phyloP scores from a whole-genome alignment of 208 protist species.

The Eutreptiella sp. region DNA sequence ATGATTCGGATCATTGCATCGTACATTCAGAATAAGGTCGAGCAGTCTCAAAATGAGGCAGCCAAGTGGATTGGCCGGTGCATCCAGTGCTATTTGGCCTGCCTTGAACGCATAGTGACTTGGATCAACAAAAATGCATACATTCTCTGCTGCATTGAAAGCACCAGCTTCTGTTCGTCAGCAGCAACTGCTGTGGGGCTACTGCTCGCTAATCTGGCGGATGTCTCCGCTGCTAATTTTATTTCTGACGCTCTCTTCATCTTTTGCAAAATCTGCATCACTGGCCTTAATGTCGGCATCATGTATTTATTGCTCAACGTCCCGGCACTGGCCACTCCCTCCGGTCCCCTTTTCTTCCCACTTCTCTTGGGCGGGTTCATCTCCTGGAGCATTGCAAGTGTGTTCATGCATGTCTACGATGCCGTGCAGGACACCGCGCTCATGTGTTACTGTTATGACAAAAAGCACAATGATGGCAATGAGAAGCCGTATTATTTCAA shows the following conservation, averaged over 20 bases:
- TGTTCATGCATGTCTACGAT: conserved; percentile 49
- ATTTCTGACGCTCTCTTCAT: conserved; percentile 43
- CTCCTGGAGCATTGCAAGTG: conserved; percentile 40
- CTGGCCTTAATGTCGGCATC: conserved; percentile 15
- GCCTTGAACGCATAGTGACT: conserved; percentile 62
- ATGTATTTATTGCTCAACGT: too few relatives aligned
- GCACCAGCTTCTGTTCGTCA: conserved; percentile 57
- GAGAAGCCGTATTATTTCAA: conserved; percentile 45
- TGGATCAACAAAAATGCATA: conserved; percentile 82
- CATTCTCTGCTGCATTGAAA: conserved; percentile 66
- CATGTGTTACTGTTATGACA: conserved; percentile 64
- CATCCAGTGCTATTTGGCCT: conserved; percentile 49
- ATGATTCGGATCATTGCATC: conserved; percentile 48
- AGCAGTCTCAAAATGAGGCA: conserved; percentile 1
- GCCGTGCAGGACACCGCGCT: conserved; percentile 52
- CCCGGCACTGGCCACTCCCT: background rate
- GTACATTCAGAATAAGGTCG: conserved; percentile 29
- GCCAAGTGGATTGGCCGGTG: conserved; percentile 37
- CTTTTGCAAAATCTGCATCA: conserved; percentile 44
- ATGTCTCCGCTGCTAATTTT: conserved; percentile 40
- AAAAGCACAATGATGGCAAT: conserved; percentile 46
- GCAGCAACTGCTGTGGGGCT: conserved; percentile 52
- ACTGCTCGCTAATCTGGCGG: conserved; percentile 47
- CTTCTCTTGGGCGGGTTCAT: conserved; percentile 40
- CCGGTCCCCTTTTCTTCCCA: conserved; percentile 22